Evolutionary conservation across 176 grass and related monocot species (phyloP), one percentile per base, ranked within the genome.

Genomic region (Cocos nucifera): DNA sequence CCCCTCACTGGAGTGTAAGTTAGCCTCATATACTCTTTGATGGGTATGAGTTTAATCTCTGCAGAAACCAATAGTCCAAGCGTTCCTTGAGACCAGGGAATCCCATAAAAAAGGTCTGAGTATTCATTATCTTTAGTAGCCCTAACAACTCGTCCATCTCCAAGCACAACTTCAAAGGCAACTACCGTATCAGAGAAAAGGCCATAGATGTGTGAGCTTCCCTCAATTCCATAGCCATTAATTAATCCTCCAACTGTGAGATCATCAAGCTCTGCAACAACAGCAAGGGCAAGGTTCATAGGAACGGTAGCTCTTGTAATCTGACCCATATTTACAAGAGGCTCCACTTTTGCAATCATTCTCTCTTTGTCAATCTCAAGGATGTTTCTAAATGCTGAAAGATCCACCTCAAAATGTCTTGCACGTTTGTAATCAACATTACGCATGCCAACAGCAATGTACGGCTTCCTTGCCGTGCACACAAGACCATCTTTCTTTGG

Each of bases 241-340:
- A 96, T 96, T 3, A 90, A 79, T 14, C 91, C 91, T 16, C 91
- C 91, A 18, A 87, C 91, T 15, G 91, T 96, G 49, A 96, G 91
- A 79, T 96, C 91, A 16, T 96, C 86, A 30, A 96, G 86, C 72
- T 96, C 91, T 5, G 91, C 77, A 17, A 90, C 78, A 4, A 96
- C 91, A 1, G 91, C 80, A 32, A 90, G 81, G 35, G 83, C 58
- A n/a, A 96, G 86, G 56, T 87, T 90, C 86, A 96, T 87, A 1
- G 83, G 91, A 50, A 83, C 89, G 15, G 91, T 96, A 58, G 72
- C 72, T 61, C 86, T 69, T 49, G 68, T 73, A n/a, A 96, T 86
- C 78, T 96, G 91, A 22, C 91, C 91, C 91, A 96, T 96, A 73
- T 84, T 96, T 3, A 96, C 91, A 22, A 90, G 86, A 2, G 91